Base-by-base conservation (phyloP, 2,329 filamentous ascomycete genomes). In the Sporothrix luriei region DNA sequence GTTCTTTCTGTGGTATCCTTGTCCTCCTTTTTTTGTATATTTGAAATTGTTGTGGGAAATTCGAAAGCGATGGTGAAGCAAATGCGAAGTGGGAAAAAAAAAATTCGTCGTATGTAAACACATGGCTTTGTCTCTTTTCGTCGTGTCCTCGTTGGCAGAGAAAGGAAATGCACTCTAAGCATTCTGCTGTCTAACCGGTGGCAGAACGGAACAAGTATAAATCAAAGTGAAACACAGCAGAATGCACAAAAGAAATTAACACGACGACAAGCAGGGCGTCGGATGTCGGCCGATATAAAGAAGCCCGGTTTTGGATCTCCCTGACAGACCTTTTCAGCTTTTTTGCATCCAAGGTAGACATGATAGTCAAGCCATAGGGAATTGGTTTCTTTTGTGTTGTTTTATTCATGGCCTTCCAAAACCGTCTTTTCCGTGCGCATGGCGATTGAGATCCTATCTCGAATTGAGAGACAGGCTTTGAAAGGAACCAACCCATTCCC, bases 391-490 rank as follows among this genome's bases (percentile, higher is more conserved):
- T 29, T 54, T 11, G 3, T 29, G 10, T 14, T 46, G 9, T 26
- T 33, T 6, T 66, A 7, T 48, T 21, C 11, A 33, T n/a, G 19
- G 11, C 55, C 2, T 5, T 52, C 21, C 19, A 46, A 29, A 5
- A 24, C 40, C 40, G 38, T 7, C 19, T 11, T 16, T 33, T 26
- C 40, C 14, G 19, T 43, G 21, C 57, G 40, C 38, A 19, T 46
- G 38, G 38, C 21, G 57, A 62, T 26, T 26, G n/a, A 14, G 38
- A 46, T 54, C 64, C 72, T 70, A 74, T 33, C 72, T 70, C 43
- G 66, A 61, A 76, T 91, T 91, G 72, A 93, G 84, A 2, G 91
- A 93, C 21, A 93, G 80, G 11, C 90, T 87, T 77, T 93, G 90
- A 77, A 92, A 92, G 6, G 84, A 79, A 68, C 82, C 81, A 33